These are phyloP conservation scores for Phoma sp. DNA, from an alignment of 2,329 filamentous ascomycete genomes.

Conservation along the genomic window DNA sequence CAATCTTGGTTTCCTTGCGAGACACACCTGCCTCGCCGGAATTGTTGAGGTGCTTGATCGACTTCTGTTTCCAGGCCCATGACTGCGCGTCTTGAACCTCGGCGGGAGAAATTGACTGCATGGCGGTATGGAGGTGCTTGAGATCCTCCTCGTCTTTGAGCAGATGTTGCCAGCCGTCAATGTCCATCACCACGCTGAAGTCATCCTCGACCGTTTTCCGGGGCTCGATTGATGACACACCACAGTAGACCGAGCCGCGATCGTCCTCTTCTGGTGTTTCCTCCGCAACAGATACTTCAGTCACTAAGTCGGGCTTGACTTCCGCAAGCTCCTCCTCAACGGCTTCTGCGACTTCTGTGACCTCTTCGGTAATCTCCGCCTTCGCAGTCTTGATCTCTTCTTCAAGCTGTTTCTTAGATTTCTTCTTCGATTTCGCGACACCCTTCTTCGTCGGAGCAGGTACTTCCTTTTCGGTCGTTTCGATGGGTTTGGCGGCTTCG, in stretches of 20 bases:
- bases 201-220: slow-evolving; percentile 72
- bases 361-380: slow-evolving; percentile 51
- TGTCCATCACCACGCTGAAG: slow-evolving; percentile 66
- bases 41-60: slow-evolving; percentile 72
- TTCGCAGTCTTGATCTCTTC: slow-evolving; percentile 55
- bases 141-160: slow-evolving; percentile 75
- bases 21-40: slow-evolving; percentile 62
- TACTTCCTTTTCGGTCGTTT: slow-evolving; percentile 43
- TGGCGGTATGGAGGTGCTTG: slow-evolving; percentile 59
- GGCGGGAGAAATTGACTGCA: slow-evolving; percentile 55
- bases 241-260: slow-evolving; percentile 63
- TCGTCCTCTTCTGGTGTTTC: slow-evolving; percentile 46
- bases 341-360: slow-evolving; percentile 55
- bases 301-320: slow-evolving; percentile 25
- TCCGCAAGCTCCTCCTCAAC: slow-evolving; percentile 40
- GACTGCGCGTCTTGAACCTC: slow-evolving; percentile 64
- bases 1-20: slow-evolving; percentile 61
- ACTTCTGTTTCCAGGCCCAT: slow-evolving; percentile 75
- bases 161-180: slow-evolving; percentile 73
- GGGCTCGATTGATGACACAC: slow-evolving; percentile 65
- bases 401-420: slow-evolving; percentile 77
- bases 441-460: slow-evolving; percentile 41
- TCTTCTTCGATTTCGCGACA: slow-evolving; percentile 70
- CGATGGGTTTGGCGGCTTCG: slow-evolving; percentile 45
- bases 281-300: slow-evolving; percentile 39